These are phyloP conservation scores for Xylariaceae sp. DNA, from an alignment of 2,329 filamentous ascomycete species.

Conservation along the genomic window DNA sequence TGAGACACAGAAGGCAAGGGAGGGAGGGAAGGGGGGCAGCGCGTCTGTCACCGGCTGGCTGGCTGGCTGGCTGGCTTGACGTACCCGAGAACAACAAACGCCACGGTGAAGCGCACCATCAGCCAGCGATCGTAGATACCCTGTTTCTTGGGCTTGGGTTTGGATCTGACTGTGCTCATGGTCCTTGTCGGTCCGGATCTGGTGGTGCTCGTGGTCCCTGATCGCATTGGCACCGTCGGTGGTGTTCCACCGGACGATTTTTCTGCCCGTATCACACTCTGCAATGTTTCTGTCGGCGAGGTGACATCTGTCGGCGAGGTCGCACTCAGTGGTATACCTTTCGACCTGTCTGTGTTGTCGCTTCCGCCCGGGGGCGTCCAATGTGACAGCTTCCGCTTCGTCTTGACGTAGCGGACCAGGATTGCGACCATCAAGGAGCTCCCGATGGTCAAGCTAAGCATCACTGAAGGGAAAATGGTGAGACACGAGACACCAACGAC, in stretches of 20 bases:
- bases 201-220: background rate
- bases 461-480: constrained; percentile 4
- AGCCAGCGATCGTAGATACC: constrained; percentile 22
- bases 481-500: background rate
- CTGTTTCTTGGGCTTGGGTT: background rate
- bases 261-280: too few species aligned
- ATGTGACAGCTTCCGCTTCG: constrained; percentile 16
- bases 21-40: too few species aligned
- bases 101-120: constrained; percentile 20
- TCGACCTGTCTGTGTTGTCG: background rate
- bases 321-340: too few species aligned
- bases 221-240: too few species aligned
- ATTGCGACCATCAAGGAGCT: constrained; percentile 18
- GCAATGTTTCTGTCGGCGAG: background rate
- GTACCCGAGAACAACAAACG: constrained; percentile 16
- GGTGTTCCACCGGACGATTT: too few species aligned
- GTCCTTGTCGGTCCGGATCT: background rate
- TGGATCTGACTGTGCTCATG: too few species aligned
- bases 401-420: constrained; percentile 14
- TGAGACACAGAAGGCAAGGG: too few species aligned
- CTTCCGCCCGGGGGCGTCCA: constrained; percentile 10
- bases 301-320: background rate
- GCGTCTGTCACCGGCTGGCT: too few species aligned
- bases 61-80: too few species aligned
- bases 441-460: constrained; percentile 14